Base-by-base conservation (phyloP, 768 basidiomycete species). In the Leccinum barrowsii region DNA sequence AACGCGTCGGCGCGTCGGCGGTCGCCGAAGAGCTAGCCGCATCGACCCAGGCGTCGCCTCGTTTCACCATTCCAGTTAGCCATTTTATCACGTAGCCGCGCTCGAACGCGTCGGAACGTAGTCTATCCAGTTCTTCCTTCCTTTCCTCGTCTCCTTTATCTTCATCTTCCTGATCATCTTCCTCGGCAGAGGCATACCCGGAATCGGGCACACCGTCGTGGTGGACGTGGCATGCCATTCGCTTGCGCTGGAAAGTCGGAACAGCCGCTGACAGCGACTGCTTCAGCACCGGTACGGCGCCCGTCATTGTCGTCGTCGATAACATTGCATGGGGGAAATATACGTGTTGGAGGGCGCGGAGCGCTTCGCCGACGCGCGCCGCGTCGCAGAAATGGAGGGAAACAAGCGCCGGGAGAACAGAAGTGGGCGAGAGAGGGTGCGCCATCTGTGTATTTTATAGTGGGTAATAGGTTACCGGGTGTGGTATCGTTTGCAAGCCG, bases 151-250 rank as follows among this genome's bases (percentile, higher is more conserved):
- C 56, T 37, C 26, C 56, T 21, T 24, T 35, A 22, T 24, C 68
- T 73, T 26, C 44, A 13, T 58, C 22, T 32, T 47, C 28, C 47
- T 71, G 79, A 1, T 81, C 82, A 1, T 85, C 84, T 51, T 83
- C 85, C 52, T 85, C 85, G 24, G 85, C 86, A 42, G 87, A 89
- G 5, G 87, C 90, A 62, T 91, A 91, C 35, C 90, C 90, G 11
- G 89, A 90, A 71, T 92, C 89, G 1, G 85, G 84, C 3, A 82
- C 77, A 17, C 74, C 73, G 8, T 67, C 71, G 52, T 80, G 78
- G 56, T 78, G 77, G 24, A 76, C 69, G 54, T 67, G 60, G 32
- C 48, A 56, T 10, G 28, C 56, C 13, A 46, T 58, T 54, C 55
- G 67, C 28, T 68, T 62, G 65, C 70, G 54, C 64, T 67, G 52